Base-by-base conservation (phyloP, 768 basidiomycete species). In the Xerocomus spinulosus region DNA sequence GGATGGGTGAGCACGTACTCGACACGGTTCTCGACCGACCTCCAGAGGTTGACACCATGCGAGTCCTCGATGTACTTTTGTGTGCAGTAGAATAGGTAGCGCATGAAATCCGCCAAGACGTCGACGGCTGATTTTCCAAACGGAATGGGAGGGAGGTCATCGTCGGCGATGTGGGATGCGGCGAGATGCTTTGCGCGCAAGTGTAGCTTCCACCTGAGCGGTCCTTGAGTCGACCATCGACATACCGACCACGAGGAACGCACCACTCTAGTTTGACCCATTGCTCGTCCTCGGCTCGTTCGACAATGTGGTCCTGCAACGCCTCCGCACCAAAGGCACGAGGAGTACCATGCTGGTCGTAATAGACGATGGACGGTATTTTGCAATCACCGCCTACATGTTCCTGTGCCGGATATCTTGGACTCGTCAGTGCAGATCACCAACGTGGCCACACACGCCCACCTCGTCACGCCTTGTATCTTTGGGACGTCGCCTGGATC, bases 1-100 rank as follows among this genome's bases (percentile, higher is more conserved):
- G 82, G 82, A 53, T 83, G 82, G 1, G 74, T 73, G 14, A 84
- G 70, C 5, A 85, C 70, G 48, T 75, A 79, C 26, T 80, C 72
- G 24, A 78, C 71, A 7, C 52, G 63, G 14, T 62, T 53, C 51
- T 74, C 67, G 7, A 81, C 51, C 7, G 70, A 71, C 8, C 56
- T 58, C 79, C 78, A 81, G 3, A 81, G 52, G 9, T 67, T 63
- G 14, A 32, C 52, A 1, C 81, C 79, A 35, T 77, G 74, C 3
- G 71, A 69, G 20, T 80, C 75, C 25, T 64, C 57, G 40, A 83
- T 80, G 46, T 76, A 82, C 4, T 58, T 61, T 36, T 62, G 66
- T 0, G 73, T 69, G 43, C 78, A 78, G 4, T 64, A 33, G 33
- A 68, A 71, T 3, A 82, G 56, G 45, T 79, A 79, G 1, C 53